A percentile compares a stretch with the other conserved stretches of the same genome.
Conservation (phyloP, 192 early-diverging fungal species). For the Fimicolochytrium jonesii region DNA sequence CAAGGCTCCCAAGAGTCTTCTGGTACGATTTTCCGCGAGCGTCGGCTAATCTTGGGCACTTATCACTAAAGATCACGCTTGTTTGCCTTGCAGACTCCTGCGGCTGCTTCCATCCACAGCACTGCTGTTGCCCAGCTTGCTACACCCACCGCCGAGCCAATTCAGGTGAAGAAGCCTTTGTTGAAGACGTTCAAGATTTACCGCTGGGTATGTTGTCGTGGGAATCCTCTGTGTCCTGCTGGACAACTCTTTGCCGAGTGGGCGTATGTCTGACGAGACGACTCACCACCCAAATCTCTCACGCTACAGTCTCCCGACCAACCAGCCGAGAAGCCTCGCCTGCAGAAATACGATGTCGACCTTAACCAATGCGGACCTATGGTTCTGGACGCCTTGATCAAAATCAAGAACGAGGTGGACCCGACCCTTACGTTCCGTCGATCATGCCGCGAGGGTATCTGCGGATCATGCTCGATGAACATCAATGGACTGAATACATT, state of each 20-base stretch:
- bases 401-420: conserved; percentile 96
- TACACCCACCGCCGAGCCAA: conserved; percentile 21
- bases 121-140: conserved; percentile 23
- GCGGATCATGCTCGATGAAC: conserved; percentile 98
- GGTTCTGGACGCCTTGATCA: conserved; percentile 92
- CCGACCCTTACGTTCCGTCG: conserved; percentile 92
- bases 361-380: conserved; percentile 92
- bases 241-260: not conserved
- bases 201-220: conserved; percentile 71
- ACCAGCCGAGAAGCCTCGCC: conserved; percentile 80
- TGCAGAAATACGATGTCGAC: conserved; percentile 87
- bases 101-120: conserved; percentile 18
- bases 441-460: conserved; percentile 96
- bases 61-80: too few relatives aligned
- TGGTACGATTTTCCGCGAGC: too few relatives aligned
- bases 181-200: conserved; percentile 93
- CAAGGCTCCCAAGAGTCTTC: too few relatives aligned
- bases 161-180: conserved; percentile 54
- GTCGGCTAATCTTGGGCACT: too few relatives aligned
- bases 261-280: not conserved
- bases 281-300: not conserved
- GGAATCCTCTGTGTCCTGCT: not conserved
- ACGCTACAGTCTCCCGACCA: conserved; percentile 59
- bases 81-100: conserved; percentile 5
- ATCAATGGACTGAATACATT: conserved; percentile 94